Evolutionary conservation across 2,329 filamentous ascomycete species (phyloP).

Genomic region (Neurospora sp.): DNA sequence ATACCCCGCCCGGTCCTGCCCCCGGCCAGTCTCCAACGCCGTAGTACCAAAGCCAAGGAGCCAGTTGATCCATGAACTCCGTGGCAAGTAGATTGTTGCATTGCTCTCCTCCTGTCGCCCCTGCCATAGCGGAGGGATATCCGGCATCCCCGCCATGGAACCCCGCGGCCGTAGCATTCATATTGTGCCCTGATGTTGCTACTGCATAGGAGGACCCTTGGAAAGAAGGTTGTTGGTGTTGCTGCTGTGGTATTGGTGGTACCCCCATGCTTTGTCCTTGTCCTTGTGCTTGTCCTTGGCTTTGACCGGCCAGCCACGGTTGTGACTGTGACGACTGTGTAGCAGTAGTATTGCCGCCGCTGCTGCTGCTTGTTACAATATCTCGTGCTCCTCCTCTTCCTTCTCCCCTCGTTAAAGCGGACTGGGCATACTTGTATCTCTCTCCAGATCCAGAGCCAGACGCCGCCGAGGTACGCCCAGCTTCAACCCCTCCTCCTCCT

Average conservation of each 20-base stretch:
- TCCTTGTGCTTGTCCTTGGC: background rate
- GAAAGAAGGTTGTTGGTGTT: background rate
- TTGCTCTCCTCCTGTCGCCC: background rate
- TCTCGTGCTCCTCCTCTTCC: background rate
- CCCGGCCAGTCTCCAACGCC: background rate
- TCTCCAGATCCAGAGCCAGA: background rate
- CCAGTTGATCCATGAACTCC: background rate
- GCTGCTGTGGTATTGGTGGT: background rate
- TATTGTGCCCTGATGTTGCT: background rate
- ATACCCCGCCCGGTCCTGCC: background rate
- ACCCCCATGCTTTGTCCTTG: background rate
- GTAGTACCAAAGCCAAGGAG: background rate
- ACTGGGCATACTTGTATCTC: background rate
- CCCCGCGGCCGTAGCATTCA: background rate
- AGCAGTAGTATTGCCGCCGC: background rate
- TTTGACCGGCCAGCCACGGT: background rate
- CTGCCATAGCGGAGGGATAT: background rate
- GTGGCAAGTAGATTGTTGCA: background rate
- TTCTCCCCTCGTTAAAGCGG: background rate
- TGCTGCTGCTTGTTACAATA: background rate
- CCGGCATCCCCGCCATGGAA: background rate
- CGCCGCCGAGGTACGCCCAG: background rate
- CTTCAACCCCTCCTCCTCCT: background rate
- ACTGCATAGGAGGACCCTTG: background rate
- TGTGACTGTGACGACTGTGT: background rate